Evolutionary conservation across 768 basidiomycete species (phyloP).

Genomic region (Tricholoma furcatifolium): DNA sequence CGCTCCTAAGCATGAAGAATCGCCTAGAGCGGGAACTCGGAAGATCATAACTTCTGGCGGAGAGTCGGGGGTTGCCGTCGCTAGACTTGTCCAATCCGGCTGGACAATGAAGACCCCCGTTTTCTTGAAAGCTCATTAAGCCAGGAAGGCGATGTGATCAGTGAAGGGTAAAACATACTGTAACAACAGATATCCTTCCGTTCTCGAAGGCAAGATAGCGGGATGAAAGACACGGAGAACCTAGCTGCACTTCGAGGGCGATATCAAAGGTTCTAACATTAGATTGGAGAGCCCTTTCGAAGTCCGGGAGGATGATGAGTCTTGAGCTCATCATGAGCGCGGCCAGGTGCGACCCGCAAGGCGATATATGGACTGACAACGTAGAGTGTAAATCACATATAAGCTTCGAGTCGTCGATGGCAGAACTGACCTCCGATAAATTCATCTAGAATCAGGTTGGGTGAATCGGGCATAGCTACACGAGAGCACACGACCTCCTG

Average conservation of each 20-base stretch:
- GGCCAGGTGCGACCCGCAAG: constrained; percentile 48
- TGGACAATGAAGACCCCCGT: constrained; percentile 31
- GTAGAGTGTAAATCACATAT: not conserved
- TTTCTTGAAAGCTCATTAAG: constrained; percentile 18
- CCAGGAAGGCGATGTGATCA: not conserved
- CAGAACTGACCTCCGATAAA: constrained; percentile 43
- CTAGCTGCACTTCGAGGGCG: constrained; percentile 40
- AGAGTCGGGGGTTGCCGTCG: not conserved
- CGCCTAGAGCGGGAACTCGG: constrained; percentile 30
- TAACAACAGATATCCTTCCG: constrained; percentile 44
- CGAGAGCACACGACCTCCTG: constrained; percentile 4
- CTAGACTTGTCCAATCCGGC: constrained; percentile 20
- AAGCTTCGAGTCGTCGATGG: not conserved
- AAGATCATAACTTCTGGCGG: constrained; percentile 22
- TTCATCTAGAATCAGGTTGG: constrained; percentile 32
- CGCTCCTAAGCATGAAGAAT: constrained; percentile 24
- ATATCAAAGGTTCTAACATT: constrained; percentile 28
- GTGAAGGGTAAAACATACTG: constrained; percentile 30
- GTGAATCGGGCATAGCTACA: not conserved
- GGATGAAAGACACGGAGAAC: constrained; percentile 35
- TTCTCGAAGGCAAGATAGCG: constrained; percentile 51
- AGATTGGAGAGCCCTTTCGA: constrained; percentile 33
- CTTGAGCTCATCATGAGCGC: constrained; percentile 36
- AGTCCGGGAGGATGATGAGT: constrained; percentile 41
- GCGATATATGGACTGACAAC: constrained; percentile 40